phyloP scores from a whole-genome alignment of 2,329 filamentous ascomycete species.

The Aspergillus neotritici region DNA sequence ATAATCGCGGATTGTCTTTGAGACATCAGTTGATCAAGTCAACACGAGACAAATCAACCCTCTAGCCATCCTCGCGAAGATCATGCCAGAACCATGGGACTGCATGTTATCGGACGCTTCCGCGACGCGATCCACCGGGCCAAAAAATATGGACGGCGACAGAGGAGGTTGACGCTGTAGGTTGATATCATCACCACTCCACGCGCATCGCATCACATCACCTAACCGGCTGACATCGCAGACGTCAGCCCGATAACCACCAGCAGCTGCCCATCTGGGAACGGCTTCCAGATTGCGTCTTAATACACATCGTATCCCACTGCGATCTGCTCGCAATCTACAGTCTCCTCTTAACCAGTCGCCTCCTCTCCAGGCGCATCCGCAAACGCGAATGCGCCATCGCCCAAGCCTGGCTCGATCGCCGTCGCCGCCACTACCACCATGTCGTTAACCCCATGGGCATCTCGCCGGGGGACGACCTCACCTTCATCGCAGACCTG shows the following conservation, averaged over 20 bases:
- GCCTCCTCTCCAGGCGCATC: constrained; percentile 15
- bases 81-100: too few relatives aligned
- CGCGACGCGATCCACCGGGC: too few relatives aligned
- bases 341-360: constrained; percentile 18
- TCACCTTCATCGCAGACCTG: constrained; percentile 22
- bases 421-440: constrained; percentile 7
- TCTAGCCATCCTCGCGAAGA: too few relatives aligned
- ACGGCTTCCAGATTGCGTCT: constrained; percentile 14
- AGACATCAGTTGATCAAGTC: too few relatives aligned
- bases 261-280: constrained; percentile 17
- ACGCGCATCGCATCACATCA: too few relatives aligned
- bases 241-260: too few relatives aligned
- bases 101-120: too few relatives aligned
- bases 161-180: too few relatives aligned
- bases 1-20: too few relatives aligned
- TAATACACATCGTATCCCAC: constrained; percentile 15
- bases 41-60: too few relatives aligned
- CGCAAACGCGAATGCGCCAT: constrained; percentile 18
- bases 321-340: constrained; percentile 19
- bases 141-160: background rate
- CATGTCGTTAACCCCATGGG: background rate
- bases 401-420: constrained; percentile 17
- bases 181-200: too few relatives aligned
- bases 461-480: constrained; percentile 19
- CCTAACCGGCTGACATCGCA: too few relatives aligned